These are phyloP conservation scores for Tetrahymena elliotti DNA, from an alignment of 73 alveolate species.

Conservation along the genomic window DNA sequence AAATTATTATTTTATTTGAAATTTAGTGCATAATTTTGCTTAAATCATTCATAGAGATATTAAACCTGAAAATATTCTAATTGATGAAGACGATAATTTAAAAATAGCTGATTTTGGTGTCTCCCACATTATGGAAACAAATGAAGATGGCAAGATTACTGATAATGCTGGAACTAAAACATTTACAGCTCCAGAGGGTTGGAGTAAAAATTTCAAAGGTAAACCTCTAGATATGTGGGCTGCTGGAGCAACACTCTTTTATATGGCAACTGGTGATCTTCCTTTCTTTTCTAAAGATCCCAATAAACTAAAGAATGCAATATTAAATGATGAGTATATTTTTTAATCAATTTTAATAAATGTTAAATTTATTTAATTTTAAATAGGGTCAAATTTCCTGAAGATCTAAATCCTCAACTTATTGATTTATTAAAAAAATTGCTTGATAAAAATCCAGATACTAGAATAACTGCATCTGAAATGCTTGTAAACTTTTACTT, in stretches of 20 bases:
- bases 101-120: conserved; percentile 46
- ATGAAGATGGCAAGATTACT: conserved; percentile 6
- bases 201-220: conserved; percentile 42
- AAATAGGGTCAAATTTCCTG: not conserved
- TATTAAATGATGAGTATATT: conserved; percentile 22
- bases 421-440: not conserved
- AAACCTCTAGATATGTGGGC: conserved; percentile 74
- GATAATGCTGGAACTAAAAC: conserved; percentile 31
- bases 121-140: conserved; percentile 37
- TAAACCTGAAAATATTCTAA: conserved; percentile 40
- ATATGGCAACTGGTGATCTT: conserved; percentile 47
- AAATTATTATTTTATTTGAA: too few species aligned
- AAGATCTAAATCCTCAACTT: not conserved
- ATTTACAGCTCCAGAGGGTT: conserved; percentile 35
- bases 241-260: conserved; percentile 62
- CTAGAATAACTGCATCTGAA: not conserved
- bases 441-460: not conserved
- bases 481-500: not conserved
- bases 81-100: conserved; percentile 2
- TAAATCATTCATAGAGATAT: conserved; percentile 35
- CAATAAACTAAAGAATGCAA: conserved; percentile 7
- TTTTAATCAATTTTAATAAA: not conserved
- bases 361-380: not conserved
- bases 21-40: conserved; percentile 25
- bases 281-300: conserved; percentile 48